Conservation (phyloP, 345 rosid species). For the Citrus mangshanensis region DNA sequence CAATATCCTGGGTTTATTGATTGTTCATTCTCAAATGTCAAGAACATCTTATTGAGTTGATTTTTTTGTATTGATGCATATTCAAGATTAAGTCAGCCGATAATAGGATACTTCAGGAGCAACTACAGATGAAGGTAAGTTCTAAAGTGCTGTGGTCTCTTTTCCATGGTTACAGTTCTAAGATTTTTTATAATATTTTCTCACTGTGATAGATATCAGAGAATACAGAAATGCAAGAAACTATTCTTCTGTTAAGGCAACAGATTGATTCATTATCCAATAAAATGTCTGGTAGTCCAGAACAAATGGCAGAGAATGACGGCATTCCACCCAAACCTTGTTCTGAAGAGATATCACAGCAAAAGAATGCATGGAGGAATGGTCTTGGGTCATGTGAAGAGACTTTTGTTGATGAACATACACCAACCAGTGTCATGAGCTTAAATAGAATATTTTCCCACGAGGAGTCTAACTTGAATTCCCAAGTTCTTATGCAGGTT, state of each 20-base stretch:
- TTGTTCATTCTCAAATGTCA: slow-evolving; percentile 3
- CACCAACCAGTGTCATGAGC: slow-evolving; percentile 61
- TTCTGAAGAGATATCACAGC: slow-evolving; percentile 15
- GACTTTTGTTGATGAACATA: slow-evolving; percentile 39
- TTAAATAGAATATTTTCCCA: slow-evolving; percentile 60
- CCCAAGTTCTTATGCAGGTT: slow-evolving; percentile 53
- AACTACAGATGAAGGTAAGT: slow-evolving; percentile 60
- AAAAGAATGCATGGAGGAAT: slow-evolving; percentile 18
- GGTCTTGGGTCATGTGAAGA: slow-evolving; percentile 34
- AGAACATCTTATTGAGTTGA: slow-evolving; percentile 17
- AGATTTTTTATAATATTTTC: not conserved
- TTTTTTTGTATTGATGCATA: slow-evolving; percentile 14
- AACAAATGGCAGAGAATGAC: slow-evolving; percentile 31
- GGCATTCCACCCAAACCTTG: slow-evolving; percentile 6
- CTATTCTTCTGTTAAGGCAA: slow-evolving; percentile 52
- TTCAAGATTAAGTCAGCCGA: slow-evolving; percentile 66
- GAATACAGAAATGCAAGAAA: slow-evolving; percentile 62
- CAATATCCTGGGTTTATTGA: slow-evolving; percentile 10
- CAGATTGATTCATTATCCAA: slow-evolving; percentile 36
- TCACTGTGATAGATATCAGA: slow-evolving; percentile 41
- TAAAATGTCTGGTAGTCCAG: slow-evolving; percentile 25
- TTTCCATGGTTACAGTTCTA: not conserved
- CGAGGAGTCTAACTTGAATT: slow-evolving; percentile 49
- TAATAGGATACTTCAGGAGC: slow-evolving; percentile 72
- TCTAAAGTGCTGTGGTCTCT: slow-evolving; percentile 5